Percentiles rank a stretch among this genome's conserved stretches.
Evolutionary conservation across 116 monocot species (phyloP).

Genomic region (Trichopus zeylanicus): DNA sequence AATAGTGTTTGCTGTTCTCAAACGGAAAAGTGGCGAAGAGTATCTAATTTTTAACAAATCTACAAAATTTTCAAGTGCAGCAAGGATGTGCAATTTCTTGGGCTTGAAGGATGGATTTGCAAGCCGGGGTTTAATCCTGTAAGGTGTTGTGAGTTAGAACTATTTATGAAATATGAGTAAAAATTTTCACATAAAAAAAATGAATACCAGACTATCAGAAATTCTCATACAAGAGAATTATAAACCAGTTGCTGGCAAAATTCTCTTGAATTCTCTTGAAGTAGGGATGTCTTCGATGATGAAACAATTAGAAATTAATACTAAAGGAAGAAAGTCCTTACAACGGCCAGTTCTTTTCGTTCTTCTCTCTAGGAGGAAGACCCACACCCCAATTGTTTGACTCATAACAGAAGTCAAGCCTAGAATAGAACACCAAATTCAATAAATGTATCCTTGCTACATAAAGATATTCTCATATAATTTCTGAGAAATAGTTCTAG

Average conservation of each 20-base stretch:
- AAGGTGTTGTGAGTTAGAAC: background rate
- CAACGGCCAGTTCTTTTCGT: slow-evolving; percentile 78
- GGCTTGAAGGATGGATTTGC: slow-evolving; percentile 77
- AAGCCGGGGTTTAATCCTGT: slow-evolving; percentile 61
- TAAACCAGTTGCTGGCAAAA: too few species aligned
- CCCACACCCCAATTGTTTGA: slow-evolving; percentile 93
- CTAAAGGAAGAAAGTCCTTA: slow-evolving; percentile 18
- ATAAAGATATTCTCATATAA: background rate
- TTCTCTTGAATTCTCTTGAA: too few species aligned
- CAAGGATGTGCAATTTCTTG: slow-evolving; percentile 51
- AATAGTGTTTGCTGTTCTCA: slow-evolving; percentile 52
- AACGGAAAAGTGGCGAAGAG: slow-evolving; percentile 77
- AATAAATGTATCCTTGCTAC: too few species aligned
- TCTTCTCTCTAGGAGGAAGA: slow-evolving; percentile 82
- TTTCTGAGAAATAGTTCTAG: background rate
- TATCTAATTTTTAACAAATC: slow-evolving; percentile 72
- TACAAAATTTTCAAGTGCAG: slow-evolving; percentile 53
- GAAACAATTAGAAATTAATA: background rate
- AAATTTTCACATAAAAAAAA: too few species aligned
- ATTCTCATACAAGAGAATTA: too few species aligned
- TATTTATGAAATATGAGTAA: too few species aligned
- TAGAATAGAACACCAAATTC: slow-evolving; percentile 14
- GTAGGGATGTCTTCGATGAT: too few species aligned
- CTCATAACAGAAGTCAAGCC: slow-evolving; percentile 80
- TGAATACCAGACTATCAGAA: too few species aligned